These are phyloP conservation scores for Cucumis sativus DNA, from an alignment of 306 rosid species.

Conservation along the genomic window DNA sequence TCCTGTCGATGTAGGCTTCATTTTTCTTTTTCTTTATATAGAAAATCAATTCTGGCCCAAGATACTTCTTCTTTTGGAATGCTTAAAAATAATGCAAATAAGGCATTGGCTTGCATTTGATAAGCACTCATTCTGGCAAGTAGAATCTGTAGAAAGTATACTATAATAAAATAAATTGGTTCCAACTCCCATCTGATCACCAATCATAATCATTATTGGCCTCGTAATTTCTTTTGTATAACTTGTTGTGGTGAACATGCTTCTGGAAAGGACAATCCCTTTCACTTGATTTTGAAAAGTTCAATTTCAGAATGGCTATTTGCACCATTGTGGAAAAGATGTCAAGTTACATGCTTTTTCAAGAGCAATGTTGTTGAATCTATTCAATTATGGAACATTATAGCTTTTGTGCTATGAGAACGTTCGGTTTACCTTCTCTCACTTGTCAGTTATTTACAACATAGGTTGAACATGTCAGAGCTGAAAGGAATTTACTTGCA, in stretches of 20 bases:
- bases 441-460: conserved; percentile 1
- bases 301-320: not conserved
- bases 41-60: not conserved
- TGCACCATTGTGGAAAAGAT: not conserved
- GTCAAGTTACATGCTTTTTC: not conserved
- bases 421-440: not conserved
- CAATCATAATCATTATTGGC: not conserved
- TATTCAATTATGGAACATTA: not conserved
- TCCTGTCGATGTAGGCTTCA: not conserved
- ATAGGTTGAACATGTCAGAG: conserved; percentile 63
- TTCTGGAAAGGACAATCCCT: not conserved
- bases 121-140: not conserved
- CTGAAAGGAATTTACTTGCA: conserved; percentile 87
- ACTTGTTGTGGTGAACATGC: not conserved
- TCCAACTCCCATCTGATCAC: not conserved
- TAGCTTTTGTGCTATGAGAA: not conserved
- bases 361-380: not conserved
- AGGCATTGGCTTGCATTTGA: not conserved
- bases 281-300: not conserved
- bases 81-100: not conserved
- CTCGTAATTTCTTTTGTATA: not conserved
- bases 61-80: not conserved
- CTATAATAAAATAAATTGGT: not conserved
- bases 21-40: not conserved
- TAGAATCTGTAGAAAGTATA: not conserved